A percentile compares a stretch with the other conserved stretches of the same genome.
Conservation (phyloP, 2,329 filamentous ascomycete species). For the Byssochlamys sp. region DNA sequence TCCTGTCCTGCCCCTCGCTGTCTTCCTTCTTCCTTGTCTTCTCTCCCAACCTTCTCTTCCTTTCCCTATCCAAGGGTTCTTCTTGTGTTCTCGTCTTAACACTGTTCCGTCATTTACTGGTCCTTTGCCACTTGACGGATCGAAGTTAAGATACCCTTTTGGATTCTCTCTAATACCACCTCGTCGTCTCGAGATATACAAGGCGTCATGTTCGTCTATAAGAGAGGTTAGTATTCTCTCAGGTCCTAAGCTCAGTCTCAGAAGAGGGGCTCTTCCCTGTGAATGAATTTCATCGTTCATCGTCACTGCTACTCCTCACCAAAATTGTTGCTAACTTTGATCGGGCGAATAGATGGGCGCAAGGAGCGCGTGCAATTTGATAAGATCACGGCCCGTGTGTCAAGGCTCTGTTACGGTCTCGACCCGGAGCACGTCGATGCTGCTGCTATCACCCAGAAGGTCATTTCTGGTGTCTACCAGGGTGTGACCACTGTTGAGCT, state of each 20-base stretch:
- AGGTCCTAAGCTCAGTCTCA: constrained; percentile 1
- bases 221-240: constrained; percentile 44
- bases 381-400: constrained; percentile 98
- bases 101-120: constrained; percentile 3
- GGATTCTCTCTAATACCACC: constrained; percentile 5
- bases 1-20: constrained; percentile 7
- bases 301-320: not conserved
- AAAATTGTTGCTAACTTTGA: constrained; percentile 12
- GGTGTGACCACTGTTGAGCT: constrained; percentile 94
- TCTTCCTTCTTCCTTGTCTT: constrained; percentile 18
- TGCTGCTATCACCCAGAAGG: constrained; percentile 96
- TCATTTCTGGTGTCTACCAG: constrained; percentile 98
- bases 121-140: constrained; percentile 5
- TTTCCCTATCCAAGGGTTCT: constrained; percentile 4
- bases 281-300: not conserved
- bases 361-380: constrained; percentile 99
- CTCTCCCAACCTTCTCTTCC: constrained; percentile 13
- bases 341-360: constrained; percentile 65
- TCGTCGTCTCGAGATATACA: not conserved
- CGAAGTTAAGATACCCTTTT: constrained; percentile 16
- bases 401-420: constrained; percentile 91
- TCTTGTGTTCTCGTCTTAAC: constrained; percentile 5
- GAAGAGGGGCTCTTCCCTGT: not conserved
- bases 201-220: constrained; percentile 51
- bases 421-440: constrained; percentile 94